Conservation (phyloP, 495 filamentous ascomycete genomes). For the Tuber aestivum region DNA sequence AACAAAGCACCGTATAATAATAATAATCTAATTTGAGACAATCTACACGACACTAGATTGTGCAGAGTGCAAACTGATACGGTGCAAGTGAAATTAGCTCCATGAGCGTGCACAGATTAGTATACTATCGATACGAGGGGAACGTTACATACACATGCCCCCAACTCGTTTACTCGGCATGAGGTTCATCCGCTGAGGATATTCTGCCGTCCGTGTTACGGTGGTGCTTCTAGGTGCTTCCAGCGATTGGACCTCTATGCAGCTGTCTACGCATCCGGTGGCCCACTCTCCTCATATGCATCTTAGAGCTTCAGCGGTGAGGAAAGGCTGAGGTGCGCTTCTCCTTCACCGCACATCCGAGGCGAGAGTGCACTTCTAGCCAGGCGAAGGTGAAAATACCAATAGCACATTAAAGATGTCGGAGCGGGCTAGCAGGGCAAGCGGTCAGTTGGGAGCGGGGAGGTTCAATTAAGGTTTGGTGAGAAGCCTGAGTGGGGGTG, state of each 20-base stretch:
- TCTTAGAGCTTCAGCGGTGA: not conserved
- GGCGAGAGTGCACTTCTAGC: not conserved
- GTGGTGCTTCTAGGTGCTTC: too few relatives aligned
- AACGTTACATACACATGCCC: not conserved
- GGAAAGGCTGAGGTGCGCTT: not conserved
- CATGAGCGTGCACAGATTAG: not conserved
- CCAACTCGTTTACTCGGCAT: not conserved
- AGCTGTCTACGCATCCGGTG: not conserved
- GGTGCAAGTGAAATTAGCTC: not conserved
- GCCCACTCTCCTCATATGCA: not conserved
- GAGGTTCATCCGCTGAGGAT: not conserved
- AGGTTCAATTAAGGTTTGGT: not conserved
- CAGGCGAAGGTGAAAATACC: not conserved
- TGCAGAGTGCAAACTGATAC: not conserved
- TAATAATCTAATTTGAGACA: not conserved
- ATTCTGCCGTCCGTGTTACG: not conserved
- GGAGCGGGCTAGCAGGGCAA: not conserved
- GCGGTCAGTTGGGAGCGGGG: too few relatives aligned
- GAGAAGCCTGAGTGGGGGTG: not conserved
- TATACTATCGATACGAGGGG: not conserved
- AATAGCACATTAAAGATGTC: not conserved
- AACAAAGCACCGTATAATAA: not conserved
- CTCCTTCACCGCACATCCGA: not conserved
- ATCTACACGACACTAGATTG: not conserved
- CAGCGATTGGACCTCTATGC: not conserved